phyloP scores from a whole-genome alignment of 2,329 filamentous ascomycete genomes.

The Alternaria brassicicola region DNA sequence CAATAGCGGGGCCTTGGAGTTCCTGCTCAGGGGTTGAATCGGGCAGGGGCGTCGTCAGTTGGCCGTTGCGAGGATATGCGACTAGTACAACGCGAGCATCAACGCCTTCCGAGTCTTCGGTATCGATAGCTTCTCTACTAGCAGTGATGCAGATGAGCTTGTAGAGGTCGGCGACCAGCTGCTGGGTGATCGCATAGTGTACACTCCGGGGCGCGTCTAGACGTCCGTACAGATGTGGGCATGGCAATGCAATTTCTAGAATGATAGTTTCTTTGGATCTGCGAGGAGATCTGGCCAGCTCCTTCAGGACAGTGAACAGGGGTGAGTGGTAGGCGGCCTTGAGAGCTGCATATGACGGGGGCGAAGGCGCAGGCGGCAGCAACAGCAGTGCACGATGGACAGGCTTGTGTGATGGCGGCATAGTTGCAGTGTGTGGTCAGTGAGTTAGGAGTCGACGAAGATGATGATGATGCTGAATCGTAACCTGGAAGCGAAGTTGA shows the following conservation, averaged over 20 bases:
- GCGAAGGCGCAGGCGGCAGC: conserved; percentile 53
- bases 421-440: conserved; percentile 19
- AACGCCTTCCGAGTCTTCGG: conserved; percentile 72
- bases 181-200: conserved; percentile 72
- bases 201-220: conserved; percentile 59
- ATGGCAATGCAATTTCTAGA: conserved; percentile 67
- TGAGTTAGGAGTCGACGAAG: background rate
- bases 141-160: conserved; percentile 76
- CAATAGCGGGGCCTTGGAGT: conserved; percentile 57
- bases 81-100: conserved; percentile 78
- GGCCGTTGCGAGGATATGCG: conserved; percentile 59
- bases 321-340: conserved; percentile 53
- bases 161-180: conserved; percentile 78
- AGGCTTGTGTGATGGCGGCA: conserved; percentile 33
- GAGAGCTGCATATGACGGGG: conserved; percentile 49
- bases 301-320: conserved; percentile 50
- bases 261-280: conserved; percentile 46
- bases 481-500: background rate
- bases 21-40: conserved; percentile 39
- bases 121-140: conserved; percentile 65
- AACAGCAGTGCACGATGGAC: conserved; percentile 48
- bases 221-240: conserved; percentile 64
- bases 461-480: background rate
- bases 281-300: conserved; percentile 45
- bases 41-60: conserved; percentile 26